Conservation (phyloP, 2,329 filamentous ascomycete genomes). For the Fusarium anguioides region DNA sequence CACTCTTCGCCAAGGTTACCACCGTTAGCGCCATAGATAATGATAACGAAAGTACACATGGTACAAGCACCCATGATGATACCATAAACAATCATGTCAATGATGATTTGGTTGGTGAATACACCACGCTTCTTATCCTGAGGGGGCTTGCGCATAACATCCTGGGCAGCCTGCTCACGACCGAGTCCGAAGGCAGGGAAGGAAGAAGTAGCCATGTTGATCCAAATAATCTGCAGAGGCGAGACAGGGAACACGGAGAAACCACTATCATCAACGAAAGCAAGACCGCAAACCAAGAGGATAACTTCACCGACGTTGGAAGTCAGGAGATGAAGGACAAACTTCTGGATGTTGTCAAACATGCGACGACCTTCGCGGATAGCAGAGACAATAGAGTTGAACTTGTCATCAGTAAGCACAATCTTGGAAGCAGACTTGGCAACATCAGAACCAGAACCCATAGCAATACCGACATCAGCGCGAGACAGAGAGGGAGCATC, state of each 20-base stretch:
- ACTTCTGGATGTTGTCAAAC: conserved; percentile 92
- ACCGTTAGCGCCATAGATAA: conserved; percentile 66
- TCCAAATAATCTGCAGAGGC: conserved; percentile 90
- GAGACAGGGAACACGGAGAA: conserved; percentile 88
- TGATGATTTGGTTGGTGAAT: conserved; percentile 80
- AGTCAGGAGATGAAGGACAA: conserved; percentile 81
- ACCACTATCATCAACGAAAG: conserved; percentile 76
- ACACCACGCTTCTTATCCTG: conserved; percentile 75
- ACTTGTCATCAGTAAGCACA: conserved; percentile 88
- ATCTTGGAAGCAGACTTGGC: conserved; percentile 86
- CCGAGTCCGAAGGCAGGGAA: conserved; percentile 90
- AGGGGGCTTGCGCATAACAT: conserved; percentile 84
- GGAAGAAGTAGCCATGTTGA: conserved; percentile 92
- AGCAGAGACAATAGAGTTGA: conserved; percentile 84
- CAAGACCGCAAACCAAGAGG: conserved; percentile 82
- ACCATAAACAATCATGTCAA: conserved; percentile 85
- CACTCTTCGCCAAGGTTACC: conserved; percentile 69
- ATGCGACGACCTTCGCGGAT: conserved; percentile 86
- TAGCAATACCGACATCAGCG: conserved; percentile 88
- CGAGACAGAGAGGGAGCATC: conserved; percentile 84
- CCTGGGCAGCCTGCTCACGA: conserved; percentile 77
- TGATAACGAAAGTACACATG: conserved; percentile 73
- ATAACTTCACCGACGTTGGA: conserved; percentile 88
- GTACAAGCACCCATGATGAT: conserved; percentile 79
- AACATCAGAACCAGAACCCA: conserved; percentile 89